Percentiles rank a stretch among this genome's conserved stretches.
phyloP scores from a whole-genome alignment of 2,329 filamentous ascomycete species.

The Thielaviopsis musarum region DNA sequence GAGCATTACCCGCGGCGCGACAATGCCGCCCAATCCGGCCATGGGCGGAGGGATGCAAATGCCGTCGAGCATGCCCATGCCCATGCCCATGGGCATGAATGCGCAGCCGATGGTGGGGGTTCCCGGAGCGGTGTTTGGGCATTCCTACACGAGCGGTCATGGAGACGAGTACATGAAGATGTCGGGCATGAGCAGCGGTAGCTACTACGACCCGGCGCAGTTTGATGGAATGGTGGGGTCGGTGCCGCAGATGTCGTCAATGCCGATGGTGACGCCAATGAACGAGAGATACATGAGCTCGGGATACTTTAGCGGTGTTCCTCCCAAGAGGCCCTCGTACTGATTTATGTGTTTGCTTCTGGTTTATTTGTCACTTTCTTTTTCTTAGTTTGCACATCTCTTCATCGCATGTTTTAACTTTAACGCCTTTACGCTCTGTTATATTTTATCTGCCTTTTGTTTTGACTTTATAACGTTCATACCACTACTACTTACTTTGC shows the following conservation, averaged over 20 bases:
- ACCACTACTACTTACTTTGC: too few species aligned
- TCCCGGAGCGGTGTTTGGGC: neutral
- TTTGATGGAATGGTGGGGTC: neutral
- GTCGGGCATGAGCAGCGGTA: neutral
- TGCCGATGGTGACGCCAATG: neutral
- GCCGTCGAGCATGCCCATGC: neutral
- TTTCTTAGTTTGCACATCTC: neutral
- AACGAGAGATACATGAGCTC: neutral
- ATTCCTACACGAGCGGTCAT: neutral
- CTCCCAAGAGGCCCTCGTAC: neutral
- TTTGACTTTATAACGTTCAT: neutral
- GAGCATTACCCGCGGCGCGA: slow-evolving; percentile 6
- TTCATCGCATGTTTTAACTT: neutral
- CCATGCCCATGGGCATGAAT: neutral
- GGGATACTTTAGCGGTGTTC: slow-evolving; percentile 1
- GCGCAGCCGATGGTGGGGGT: neutral
- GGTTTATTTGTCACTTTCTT: neutral
- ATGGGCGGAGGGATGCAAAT: neutral
- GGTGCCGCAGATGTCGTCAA: neutral
- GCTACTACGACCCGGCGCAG: neutral
- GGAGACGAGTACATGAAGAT: neutral
- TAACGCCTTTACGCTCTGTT: neutral
- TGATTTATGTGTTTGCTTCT: neutral
- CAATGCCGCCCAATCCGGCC: neutral
- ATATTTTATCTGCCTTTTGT: neutral